Conservation (phyloP, 2,329 filamentous ascomycete genomes). For the Periconia sp. region DNA sequence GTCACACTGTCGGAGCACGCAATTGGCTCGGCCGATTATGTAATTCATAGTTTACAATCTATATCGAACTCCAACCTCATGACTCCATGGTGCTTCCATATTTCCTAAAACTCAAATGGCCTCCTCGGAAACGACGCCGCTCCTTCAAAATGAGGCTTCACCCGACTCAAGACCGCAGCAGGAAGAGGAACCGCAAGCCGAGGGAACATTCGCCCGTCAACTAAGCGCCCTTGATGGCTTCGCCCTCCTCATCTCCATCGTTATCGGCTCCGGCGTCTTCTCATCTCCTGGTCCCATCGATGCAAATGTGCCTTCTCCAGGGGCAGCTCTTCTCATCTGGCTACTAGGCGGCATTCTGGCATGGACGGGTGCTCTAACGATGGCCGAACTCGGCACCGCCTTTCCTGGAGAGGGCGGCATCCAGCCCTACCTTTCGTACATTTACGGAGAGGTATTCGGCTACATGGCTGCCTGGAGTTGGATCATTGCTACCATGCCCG, state of each 20-base stretch:
- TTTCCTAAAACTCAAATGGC: no score
- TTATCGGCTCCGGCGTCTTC: slow-evolving; percentile 70
- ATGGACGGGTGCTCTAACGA: slow-evolving; percentile 68
- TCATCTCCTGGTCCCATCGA: slow-evolving; percentile 69
- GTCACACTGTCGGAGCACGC: no score
- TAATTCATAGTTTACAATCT: neutral
- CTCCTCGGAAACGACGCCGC: slow-evolving; percentile 29
- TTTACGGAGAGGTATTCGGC: slow-evolving; percentile 66
- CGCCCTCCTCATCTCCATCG: slow-evolving; percentile 68
- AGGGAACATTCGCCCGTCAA: slow-evolving; percentile 40
- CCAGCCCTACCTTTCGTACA: slow-evolving; percentile 66
- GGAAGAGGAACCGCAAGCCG: slow-evolving; percentile 17
- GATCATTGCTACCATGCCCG: slow-evolving; percentile 70
- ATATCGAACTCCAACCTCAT: neutral
- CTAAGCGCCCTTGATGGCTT: slow-evolving; percentile 51
- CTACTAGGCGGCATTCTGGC: slow-evolving; percentile 66
- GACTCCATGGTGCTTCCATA: no score
- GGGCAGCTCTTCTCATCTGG: slow-evolving; percentile 65
- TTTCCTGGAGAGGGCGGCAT: slow-evolving; percentile 70
- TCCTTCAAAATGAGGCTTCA: slow-evolving; percentile 21
- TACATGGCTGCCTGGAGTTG: slow-evolving; percentile 71
- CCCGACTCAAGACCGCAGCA: slow-evolving; percentile 1
- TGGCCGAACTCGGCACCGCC: slow-evolving; percentile 68
- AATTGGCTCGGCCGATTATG: slow-evolving; percentile 2
- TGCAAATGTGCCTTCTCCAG: slow-evolving; percentile 68